Evolutionary conservation across 2,329 filamentous ascomycete species (phyloP), one percentile per base, ranked within the genome.

Genomic region (Nothophaeocryptopus gaeumannii): DNA sequence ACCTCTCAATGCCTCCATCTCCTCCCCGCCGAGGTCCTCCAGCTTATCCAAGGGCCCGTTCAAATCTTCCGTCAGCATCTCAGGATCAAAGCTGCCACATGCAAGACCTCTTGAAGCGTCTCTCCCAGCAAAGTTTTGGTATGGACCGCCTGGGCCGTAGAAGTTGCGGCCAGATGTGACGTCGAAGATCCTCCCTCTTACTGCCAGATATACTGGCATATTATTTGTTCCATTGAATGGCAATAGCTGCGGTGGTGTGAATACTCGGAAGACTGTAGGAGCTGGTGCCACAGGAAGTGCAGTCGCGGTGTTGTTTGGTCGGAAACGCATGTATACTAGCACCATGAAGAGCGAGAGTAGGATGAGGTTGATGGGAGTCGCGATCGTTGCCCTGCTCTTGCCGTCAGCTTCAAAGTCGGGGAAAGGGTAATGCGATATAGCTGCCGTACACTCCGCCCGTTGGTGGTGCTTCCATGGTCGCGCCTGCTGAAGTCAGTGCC

Each of bases 131-230:
- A 99, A 99, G 74, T 97, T 97, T 70, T 85, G 85, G 70, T 99
- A 99, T 2, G 92, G 90, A 0, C 92, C 92, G 10, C 90, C 91
- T 14, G 93, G 93, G 3, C 93, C 93, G 73, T 99, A 99, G 72
- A 97, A 97, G 75, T 95, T 91, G 65, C 86, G 82, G 16, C 93
- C 92, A 11, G 83, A 75, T 0, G 85, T 83, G 16, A 97, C 92
- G 68, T 99, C 93, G 68, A 96, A 97, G 56, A 97, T 85, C 43
- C 83, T 84, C 45, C 93, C 91, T 36, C 89, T 87, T 13, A 97
- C 90, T n/a, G 89, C 88, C 41, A 99, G 81, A 72, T 89, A 96
- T 49, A 97, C 88, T 42, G 89, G 89, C 59, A 74, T 76, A 63
- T 78, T 79, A 63, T 87, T 79, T 47, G 77, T 74, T 67, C 93